Base-by-base conservation (phyloP, 1,284 basidiomycete species). In the Leccinum huronense region DNA sequence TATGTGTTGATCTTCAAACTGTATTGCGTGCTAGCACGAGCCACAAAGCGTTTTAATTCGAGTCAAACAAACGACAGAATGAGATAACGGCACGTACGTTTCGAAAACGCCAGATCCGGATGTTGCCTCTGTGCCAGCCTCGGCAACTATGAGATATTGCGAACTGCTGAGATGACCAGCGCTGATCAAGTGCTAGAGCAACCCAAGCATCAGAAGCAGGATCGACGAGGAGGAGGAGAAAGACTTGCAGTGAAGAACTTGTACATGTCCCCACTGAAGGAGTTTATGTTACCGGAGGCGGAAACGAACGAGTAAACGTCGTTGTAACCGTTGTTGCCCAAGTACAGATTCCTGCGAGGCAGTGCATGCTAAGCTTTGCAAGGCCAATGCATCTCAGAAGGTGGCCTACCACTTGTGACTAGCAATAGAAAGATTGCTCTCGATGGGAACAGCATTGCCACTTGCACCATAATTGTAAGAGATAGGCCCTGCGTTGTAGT, bases 291-390 rank as follows among this genome's bases (percentile, higher is more conserved):
- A 0, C 81, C 82, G 63, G 73, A 76, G 2, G 77, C 74, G 13
- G 83, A 82, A 27, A 89, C 77, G 82, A 87, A 89, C 3, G 87
- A 88, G 73, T 80, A 88, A 4, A 89, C 88, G 14, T 79, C 75
- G 76, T 88, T 89, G 19, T 79, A 71, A 53, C 84, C 84, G 70
- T 89, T 89, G 27, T 76, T 80, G 23, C 87, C 87, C 38, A 61
- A 75, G 76, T 86, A 87, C 58, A 89, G 68, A 71, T 87, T 79
- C 86, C 84, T 84, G 56, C 16, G n/a, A 61, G 36, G 40, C 36
- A 30, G 55, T 33, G 42, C 11, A 48, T 10, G 55, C 19, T 23
- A 40, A 16, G 55, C 27, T 19, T 23, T 27, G 27, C 5, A 5
- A 23, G 13, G 6, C 14, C 14, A 56, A 19, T 8, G 38, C 23